Base-by-base conservation (phyloP, 2,329 filamentous ascomycete genomes). In the Fusarium sp. region DNA sequence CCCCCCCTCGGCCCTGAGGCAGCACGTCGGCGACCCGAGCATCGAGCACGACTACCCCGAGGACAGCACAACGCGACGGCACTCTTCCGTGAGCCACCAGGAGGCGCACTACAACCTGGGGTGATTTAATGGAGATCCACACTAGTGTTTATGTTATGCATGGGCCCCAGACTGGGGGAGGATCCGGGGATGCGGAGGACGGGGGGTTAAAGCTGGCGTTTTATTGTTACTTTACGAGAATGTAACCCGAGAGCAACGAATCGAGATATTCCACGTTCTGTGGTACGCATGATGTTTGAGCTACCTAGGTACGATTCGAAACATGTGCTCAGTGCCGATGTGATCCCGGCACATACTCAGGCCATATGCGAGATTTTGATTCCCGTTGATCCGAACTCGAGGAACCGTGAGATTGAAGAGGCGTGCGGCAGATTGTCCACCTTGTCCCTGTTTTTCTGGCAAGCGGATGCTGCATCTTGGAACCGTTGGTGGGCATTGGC, bases 21-120 rank as follows among this genome's bases (percentile, higher is more conserved):
- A 74, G 69, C 72, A 79, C 4, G 57, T 80, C 5, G 80, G 80
- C 20, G 71, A 75, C 14, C 80, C 79, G 1, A 69, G 56, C 10
- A 79, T 81, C 18, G 79, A 80, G 76, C 80, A 81, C 42, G 74
- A 79, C n/a, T 77, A 79, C 11, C 80, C 80, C 0, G 57, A 80
- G 5, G 79, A 81, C 22, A 81, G 80, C 70, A 73, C 70, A n/a
- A 78, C 75, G 20, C 74, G 66, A 66, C 60, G 80, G 27, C 80
- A 81, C 5, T 75, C 75, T 27, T 78, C 77, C 35, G 57, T 75
- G 1, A 81, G 80, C 66, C 77, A 80, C n/a, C 80, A 81, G 71
- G 80, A 81, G 75, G 71, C 75, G n/a, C 76, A 80, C 27, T 77
- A 77, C 13, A 68, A 47, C 22, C 33, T 80, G 60, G 67, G 70